Evolutionary conservation across 257 asterid genomes (phyloP), one percentile per base, ranked within the genome.

Genomic region (Scutellaria minor): DNA sequence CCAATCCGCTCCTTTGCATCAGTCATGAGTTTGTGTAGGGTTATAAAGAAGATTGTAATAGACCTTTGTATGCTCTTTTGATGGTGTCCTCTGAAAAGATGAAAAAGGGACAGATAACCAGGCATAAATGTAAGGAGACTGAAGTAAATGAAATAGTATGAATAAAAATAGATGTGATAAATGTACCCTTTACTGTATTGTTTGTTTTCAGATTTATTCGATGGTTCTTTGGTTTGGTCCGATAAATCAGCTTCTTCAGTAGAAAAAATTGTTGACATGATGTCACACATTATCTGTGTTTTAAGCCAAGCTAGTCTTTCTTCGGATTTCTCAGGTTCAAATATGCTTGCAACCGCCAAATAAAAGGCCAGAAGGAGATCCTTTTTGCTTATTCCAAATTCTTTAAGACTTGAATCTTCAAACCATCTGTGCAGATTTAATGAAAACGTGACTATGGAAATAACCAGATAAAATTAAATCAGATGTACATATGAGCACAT

Each of bases 291-390:
- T 12, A 71, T 76, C 42, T 71, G 72, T 13, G 83, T 56, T 59
- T 85, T 80, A 4, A 74, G 79, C 87, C 89, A 85, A 4, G 82
- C 84, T 7, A 54, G 13, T 64, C 89, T 73, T 71, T 75, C 85
- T 14, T 15, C 58, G 8, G 82, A 72, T 37, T 74, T 82, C 68
- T 76, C 85, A 0, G 74, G 64, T 40, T 75, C 79, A 65, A 73
- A 80, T 79, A 76, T 64, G 50, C 46, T 79, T 14, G 86, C 78
- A 12, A 72, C 71, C 18, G 82, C 86, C 64, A 85, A 51, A 24
- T 82, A 85, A 15, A 61, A 75, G 13, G 79, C 73, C 1, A 15
- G 9, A 6, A 80, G 77, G 39, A 75, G 53, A 5, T 75, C 70
- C 27, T 58, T 75, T 66, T 22, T 60, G 51, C 67, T 80, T 51